Conservation (phyloP, 2,329 filamentous ascomycete species). For the Colletotrichum eleusines region DNA sequence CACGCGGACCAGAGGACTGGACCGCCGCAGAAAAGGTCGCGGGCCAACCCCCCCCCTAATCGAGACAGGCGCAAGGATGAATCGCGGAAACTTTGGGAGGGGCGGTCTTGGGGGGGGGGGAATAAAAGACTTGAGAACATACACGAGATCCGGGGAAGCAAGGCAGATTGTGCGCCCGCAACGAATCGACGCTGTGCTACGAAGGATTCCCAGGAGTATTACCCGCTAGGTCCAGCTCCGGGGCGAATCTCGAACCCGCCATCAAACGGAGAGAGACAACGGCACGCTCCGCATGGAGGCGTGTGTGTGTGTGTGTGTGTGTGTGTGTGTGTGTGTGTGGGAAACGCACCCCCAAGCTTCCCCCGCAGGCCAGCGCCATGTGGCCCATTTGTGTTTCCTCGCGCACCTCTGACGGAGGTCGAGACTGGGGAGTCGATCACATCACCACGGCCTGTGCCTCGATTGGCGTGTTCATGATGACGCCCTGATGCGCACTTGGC, state of each 20-base stretch:
- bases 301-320: neutral
- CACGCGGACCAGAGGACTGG: slow-evolving; percentile 18
- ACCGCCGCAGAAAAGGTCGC: neutral
- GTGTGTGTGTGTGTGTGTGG: no score
- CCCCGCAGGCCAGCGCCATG: slow-evolving; percentile 31
- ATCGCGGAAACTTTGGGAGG: neutral
- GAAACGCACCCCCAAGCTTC: slow-evolving; percentile 18
- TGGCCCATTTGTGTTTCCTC: slow-evolving; percentile 13
- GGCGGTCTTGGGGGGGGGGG: slow-evolving; percentile 34
- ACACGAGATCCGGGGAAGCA: slow-evolving; percentile 31
- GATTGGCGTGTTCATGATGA: slow-evolving; percentile 37
- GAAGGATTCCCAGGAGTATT: neutral
- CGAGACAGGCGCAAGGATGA: neutral
- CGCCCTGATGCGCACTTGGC: slow-evolving; percentile 22
- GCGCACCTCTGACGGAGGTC: slow-evolving; percentile 10
- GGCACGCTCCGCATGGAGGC: neutral
- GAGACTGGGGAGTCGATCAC: slow-evolving; percentile 10
- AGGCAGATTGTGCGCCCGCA: neutral
- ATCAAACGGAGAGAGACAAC: slow-evolving; percentile 29
- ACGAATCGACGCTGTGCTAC: slow-evolving; percentile 8
- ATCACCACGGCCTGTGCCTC: slow-evolving; percentile 8
- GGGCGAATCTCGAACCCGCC: slow-evolving; percentile 14
- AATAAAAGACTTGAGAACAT: slow-evolving; percentile 13
- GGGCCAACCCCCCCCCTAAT: neutral
- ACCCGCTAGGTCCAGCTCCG: slow-evolving; percentile 13